Evolutionary conservation across 768 basidiomycete species (phyloP).

Genomic region (Postia placenta): DNA sequence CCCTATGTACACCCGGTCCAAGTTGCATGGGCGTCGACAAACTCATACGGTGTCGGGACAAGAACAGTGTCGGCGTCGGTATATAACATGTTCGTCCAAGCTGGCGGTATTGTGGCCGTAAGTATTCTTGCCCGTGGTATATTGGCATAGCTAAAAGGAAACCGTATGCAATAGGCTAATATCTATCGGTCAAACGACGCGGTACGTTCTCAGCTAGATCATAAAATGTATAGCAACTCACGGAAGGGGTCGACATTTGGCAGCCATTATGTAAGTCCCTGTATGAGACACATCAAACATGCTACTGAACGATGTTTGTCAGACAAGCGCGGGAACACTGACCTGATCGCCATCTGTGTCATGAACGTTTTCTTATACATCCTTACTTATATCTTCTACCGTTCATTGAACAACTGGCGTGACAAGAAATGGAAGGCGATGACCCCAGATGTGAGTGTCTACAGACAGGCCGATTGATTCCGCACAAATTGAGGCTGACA

Average conservation of each 20-base stretch:
- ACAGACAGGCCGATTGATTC: background rate
- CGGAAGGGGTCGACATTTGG: conserved; percentile 11
- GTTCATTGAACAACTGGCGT: conserved; percentile 40
- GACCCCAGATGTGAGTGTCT: conserved; percentile 36
- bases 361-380: conserved; percentile 52
- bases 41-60: conserved; percentile 54
- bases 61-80: conserved; percentile 39
- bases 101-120: conserved; percentile 41
- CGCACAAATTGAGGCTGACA: background rate
- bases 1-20: conserved; percentile 28
- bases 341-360: conserved; percentile 44
- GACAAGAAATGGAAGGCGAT: conserved; percentile 46
- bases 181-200: conserved; percentile 51
- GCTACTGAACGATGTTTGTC: conserved; percentile 3
- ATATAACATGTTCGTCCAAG: conserved; percentile 66
- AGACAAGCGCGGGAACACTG: conserved; percentile 58
- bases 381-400: conserved; percentile 50
- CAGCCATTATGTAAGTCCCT: conserved; percentile 1
- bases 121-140: conserved; percentile 9
- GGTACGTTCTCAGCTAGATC: no score
- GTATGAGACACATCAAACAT: background rate
- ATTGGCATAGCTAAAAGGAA: background rate
- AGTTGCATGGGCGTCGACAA: conserved; percentile 53
- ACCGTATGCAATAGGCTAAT: conserved; percentile 30
- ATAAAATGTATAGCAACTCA: no score